Percentiles rank a stretch among this genome's conserved stretches.
These are phyloP conservation scores for Colletotrichum spinosum DNA, from an alignment of 2,329 filamentous ascomycete genomes.

Conservation along the genomic window DNA sequence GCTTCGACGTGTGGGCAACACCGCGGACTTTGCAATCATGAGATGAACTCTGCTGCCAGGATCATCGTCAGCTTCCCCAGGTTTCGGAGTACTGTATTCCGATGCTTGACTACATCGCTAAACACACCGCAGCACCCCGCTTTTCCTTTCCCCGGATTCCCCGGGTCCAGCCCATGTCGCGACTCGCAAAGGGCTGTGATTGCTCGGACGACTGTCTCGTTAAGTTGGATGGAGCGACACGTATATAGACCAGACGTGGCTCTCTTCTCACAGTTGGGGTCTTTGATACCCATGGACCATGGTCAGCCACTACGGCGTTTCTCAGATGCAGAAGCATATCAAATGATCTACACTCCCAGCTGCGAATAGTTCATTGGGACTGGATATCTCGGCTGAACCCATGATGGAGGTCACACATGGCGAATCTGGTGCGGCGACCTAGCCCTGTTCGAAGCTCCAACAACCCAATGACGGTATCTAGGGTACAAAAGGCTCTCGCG, in stretches of 20 bases:
- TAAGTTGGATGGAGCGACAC: background rate
- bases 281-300: too few species aligned
- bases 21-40: background rate
- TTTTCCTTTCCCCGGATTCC: constrained; percentile 23
- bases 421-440: constrained; percentile 1
- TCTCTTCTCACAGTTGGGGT: too few species aligned
- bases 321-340: too few species aligned
- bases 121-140: background rate
- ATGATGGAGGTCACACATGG: constrained; percentile 12
- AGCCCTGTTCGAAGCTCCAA: too few species aligned
- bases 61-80: constrained; percentile 12
- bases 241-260: background rate
- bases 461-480: background rate
- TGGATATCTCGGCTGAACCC: background rate
- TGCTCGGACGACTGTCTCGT: background rate
- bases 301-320: too few species aligned
- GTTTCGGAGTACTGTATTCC: constrained; percentile 13
- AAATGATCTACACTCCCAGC: too few species aligned
- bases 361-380: background rate
- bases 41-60: constrained; percentile 2
- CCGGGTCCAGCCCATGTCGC: background rate
- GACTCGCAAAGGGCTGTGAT: background rate
- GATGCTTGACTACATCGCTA: constrained; percentile 1
- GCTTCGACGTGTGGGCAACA: too few species aligned
- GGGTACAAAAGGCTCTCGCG: constrained; percentile 13